Percentiles rank a stretch among this genome's conserved stretches.
These are phyloP conservation scores for Alternaria sp. DNA, from an alignment of 2,329 filamentous ascomycete genomes.

Conservation along the genomic window DNA sequence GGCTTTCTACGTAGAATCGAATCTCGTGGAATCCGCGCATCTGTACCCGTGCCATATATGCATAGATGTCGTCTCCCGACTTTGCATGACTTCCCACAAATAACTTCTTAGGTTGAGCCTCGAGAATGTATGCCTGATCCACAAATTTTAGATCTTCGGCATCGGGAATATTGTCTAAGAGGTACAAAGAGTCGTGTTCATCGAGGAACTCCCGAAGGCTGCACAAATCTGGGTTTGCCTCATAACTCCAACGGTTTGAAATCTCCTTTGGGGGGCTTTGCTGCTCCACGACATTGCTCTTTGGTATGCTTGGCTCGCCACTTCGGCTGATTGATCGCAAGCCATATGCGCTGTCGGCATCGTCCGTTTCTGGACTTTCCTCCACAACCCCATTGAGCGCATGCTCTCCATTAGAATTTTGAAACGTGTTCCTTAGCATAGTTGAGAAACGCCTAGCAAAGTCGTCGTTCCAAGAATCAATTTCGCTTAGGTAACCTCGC, in stretches of 20 bases:
- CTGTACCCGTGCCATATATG: constrained; percentile 14
- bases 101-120: constrained; percentile 22
- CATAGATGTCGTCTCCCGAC: constrained; percentile 20
- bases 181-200: constrained; percentile 11
- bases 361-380: constrained; percentile 20
- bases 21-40: constrained; percentile 15
- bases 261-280: neutral
- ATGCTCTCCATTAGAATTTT: neutral
- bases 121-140: constrained; percentile 12
- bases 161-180: constrained; percentile 22
- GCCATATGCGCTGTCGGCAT: constrained; percentile 8
- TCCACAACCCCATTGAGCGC: constrained; percentile 1
- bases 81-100: constrained; percentile 17
- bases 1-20: constrained; percentile 15
- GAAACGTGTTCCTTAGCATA: constrained; percentile 9
- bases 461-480: constrained; percentile 13
- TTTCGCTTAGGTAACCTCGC: constrained; percentile 6
- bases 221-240: constrained; percentile 11
- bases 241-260: neutral
- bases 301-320: neutral
- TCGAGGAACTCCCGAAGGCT: constrained; percentile 14
- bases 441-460: constrained; percentile 5
- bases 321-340: constrained; percentile 11
- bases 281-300: neutral
- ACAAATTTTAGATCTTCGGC: constrained; percentile 17